Evolutionary conservation across 768 basidiomycete species (phyloP).

Genomic region (Suillus ampliporus): DNA sequence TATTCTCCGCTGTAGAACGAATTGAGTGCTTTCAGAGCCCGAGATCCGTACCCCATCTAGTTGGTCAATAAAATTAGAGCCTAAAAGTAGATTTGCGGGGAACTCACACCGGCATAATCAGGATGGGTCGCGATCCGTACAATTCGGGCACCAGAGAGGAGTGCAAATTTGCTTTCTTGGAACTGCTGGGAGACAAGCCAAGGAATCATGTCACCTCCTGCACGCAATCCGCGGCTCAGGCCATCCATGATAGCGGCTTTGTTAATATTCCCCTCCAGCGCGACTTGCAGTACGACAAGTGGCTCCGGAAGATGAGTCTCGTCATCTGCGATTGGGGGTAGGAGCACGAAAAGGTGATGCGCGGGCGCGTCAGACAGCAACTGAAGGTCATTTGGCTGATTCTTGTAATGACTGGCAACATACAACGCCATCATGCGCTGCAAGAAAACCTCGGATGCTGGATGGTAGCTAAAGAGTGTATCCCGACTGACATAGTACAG

Average conservation of each 20-base stretch:
- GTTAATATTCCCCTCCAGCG: conserved; percentile 92
- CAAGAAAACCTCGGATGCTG: conserved; percentile 95
- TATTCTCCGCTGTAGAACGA: conserved; percentile 94
- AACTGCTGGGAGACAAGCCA: conserved; percentile 96
- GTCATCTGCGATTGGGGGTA: conserved; percentile 91
- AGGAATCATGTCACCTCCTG: conserved; percentile 96
- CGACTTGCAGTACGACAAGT: conserved; percentile 93
- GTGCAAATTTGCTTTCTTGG: conserved; percentile 93
- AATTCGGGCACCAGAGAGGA: conserved; percentile 87
- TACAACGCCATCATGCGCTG: conserved; percentile 99
- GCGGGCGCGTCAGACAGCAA: conserved; percentile 96
- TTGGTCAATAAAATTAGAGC: conserved; percentile 10
- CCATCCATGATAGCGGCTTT: conserved; percentile 86
- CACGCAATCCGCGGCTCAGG: conserved; percentile 79
- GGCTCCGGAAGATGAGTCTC: conserved; percentile 94
- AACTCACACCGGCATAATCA: conserved; percentile 85
- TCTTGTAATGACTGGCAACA: conserved; percentile 98
- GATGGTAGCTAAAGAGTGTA: conserved; percentile 96
- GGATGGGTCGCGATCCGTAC: conserved; percentile 96
- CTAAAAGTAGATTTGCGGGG: neutral
- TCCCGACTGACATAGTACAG: conserved; percentile 96
- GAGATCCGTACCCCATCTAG: conserved; percentile 96
- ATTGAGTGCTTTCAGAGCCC: conserved; percentile 86
- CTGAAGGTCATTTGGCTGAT: conserved; percentile 98
- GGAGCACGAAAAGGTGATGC: conserved; percentile 93